Conservation (phyloP, 176 grass and related monocot species). For the Cymbopogon citratus region DNA sequence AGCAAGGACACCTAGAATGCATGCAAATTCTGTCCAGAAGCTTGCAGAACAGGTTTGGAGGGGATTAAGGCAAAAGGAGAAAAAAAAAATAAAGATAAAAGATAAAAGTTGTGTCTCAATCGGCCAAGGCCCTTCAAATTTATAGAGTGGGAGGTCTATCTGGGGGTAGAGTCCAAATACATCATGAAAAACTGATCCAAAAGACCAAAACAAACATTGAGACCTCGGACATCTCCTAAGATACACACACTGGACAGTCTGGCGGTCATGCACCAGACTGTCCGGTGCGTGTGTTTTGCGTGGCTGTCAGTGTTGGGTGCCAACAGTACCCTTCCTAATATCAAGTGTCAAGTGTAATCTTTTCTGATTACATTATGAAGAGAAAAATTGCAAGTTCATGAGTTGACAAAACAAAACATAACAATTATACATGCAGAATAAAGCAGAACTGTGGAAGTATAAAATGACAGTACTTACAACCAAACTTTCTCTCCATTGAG, state of each 20-base stretch:
- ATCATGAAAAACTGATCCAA: neutral
- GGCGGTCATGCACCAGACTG: neutral
- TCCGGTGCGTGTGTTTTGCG: neutral
- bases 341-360: neutral
- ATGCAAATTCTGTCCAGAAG: neutral
- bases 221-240: neutral
- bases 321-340: neutral
- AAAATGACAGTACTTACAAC: conserved; percentile 61
- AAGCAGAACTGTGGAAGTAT: neutral
- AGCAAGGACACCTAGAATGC: neutral
- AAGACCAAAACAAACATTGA: neutral
- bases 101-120: neutral
- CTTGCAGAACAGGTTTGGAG: neutral
- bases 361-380: neutral
- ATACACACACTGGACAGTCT: neutral
- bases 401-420: conserved; percentile 14
- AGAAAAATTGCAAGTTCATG: conserved; percentile 1
- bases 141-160: neutral
- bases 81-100: neutral
- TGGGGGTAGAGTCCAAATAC: neutral
- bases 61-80: neutral
- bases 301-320: neutral
- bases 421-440: conserved; percentile 8
- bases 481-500: conserved; percentile 76
- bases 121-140: neutral